Percentiles rank a stretch among this genome's conserved stretches.
Evolutionary conservation across 2,329 filamentous ascomycete genomes (phyloP).

Genomic region (Sphaerostilbella broomeana): DNA sequence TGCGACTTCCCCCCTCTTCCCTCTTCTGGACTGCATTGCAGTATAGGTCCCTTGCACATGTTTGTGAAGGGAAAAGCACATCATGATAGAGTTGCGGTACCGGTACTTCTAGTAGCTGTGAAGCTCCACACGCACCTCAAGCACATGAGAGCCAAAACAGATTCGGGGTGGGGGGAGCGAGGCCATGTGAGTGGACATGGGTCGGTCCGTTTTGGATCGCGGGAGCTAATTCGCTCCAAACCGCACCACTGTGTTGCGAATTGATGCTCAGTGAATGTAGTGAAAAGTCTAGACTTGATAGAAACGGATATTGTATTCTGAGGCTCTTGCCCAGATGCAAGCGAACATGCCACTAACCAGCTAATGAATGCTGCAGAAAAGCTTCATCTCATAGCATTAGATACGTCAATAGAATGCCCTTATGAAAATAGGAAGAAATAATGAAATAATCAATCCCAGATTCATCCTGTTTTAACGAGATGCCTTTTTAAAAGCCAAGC

Average conservation of each 20-base stretch:
- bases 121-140: conserved; percentile 6
- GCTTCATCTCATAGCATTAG: too few relatives aligned
- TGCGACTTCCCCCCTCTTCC: conserved; percentile 8
- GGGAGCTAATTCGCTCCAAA: conserved; percentile 1
- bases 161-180: background rate
- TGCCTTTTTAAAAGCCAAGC: background rate
- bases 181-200: conserved; percentile 8
- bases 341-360: background rate
- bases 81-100: conserved; percentile 11
- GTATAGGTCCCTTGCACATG: background rate
- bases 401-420: too few relatives aligned
- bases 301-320: background rate
- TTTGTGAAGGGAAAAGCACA: background rate
- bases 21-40: too few relatives aligned
- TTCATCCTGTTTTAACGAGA: background rate
- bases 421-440: too few relatives aligned
- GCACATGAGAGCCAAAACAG: conserved; percentile 1
- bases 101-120: conserved; percentile 5
- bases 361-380: background rate
- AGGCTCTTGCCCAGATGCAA: background rate
- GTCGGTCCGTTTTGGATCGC: conserved; percentile 7
- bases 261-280: too few relatives aligned
- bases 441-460: too few relatives aligned
- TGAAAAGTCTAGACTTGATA: background rate
- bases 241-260: background rate